Evolutionary conservation across 768 basidiomycete genomes (phyloP).

Genomic region (Pleurotus tuber-regium): DNA sequence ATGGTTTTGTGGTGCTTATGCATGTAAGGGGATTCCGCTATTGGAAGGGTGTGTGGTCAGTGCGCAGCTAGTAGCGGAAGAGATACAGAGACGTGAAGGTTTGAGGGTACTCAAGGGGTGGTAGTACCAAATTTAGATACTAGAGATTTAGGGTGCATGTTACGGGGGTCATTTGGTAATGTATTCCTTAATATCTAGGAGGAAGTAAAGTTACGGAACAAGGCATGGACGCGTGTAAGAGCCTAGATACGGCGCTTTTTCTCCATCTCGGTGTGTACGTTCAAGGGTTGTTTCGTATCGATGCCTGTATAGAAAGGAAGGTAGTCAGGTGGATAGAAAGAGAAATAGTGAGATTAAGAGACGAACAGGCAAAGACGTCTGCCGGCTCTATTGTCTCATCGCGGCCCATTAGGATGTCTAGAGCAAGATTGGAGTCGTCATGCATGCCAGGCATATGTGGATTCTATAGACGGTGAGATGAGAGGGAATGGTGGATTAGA

Average conservation of each 20-base stretch:
- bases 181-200: too few relatives aligned
- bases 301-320: constrained; percentile 40
- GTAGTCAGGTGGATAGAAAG: neutral
- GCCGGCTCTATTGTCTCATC: constrained; percentile 78
- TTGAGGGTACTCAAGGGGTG: constrained; percentile 16
- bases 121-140: too few relatives aligned
- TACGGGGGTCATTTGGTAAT: too few relatives aligned
- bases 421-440: constrained; percentile 73
- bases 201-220: too few relatives aligned
- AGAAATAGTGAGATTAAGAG: neutral
- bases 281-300: constrained; percentile 43
- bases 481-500: neutral
- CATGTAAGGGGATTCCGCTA: constrained; percentile 69
- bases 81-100: constrained; percentile 37
- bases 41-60: constrained; percentile 80
- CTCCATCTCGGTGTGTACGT: constrained; percentile 68
- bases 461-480: constrained; percentile 37
- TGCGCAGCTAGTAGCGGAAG: constrained; percentile 54
- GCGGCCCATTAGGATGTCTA: constrained; percentile 91
- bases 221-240: too few relatives aligned
- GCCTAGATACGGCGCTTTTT: constrained; percentile 48
- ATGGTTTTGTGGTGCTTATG: constrained; percentile 75
- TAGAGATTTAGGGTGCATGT: too few relatives aligned
- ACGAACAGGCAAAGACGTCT: constrained; percentile 79
- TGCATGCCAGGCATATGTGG: constrained; percentile 60